Base-by-base conservation (phyloP, 306 rosid species). In the Acacia crassicarpa region DNA sequence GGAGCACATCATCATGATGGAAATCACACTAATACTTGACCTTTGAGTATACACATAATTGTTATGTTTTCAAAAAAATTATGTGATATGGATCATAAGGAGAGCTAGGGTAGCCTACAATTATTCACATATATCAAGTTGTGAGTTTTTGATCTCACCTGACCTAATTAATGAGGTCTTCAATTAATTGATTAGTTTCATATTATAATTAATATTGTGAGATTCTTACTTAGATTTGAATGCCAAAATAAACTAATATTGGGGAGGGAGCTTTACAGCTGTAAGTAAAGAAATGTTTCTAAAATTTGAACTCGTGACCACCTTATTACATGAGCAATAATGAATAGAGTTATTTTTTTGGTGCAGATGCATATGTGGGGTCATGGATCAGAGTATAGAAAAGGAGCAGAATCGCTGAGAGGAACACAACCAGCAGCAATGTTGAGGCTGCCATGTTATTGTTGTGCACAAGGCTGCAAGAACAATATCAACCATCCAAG, bases 331-430 rank as follows among this genome's bases (percentile, higher is more conserved):
- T 3, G 19, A 48, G 14, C 17, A 48, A 4, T 48, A 48, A 48
- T 48, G 14, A 10, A 8, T 48, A 38, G 53, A 46, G 27, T 27
- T 27, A 27, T 0, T 1, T 27, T 27, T 27, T 48, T 14, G 53
- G 53, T 75, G 67, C 83, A 94, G 98, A 94, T 94, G 98, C 98
- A 94, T 74, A 94, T 94, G 98, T 94, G 98, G 98, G 98, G 97
- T 14, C 98, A 94, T 46, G 98, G 98, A 6, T 94, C 98, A 0
- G 97, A 94, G 84, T 94, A 73, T 44, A 82, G 98, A 79, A 94
- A 94, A 83, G 98, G 97, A 44, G 92, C 94, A 49, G 98, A 91
- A 30, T 94, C 98, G 3, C 93, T 94, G 0, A 84, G 67, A 82
- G 98, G 98, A 79, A 84, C 98, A 72, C 98, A 94, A 71, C 97